Evolutionary conservation across 495 filamentous ascomycete species (phyloP).

Genomic region (Opeltia flavorubescens): DNA sequence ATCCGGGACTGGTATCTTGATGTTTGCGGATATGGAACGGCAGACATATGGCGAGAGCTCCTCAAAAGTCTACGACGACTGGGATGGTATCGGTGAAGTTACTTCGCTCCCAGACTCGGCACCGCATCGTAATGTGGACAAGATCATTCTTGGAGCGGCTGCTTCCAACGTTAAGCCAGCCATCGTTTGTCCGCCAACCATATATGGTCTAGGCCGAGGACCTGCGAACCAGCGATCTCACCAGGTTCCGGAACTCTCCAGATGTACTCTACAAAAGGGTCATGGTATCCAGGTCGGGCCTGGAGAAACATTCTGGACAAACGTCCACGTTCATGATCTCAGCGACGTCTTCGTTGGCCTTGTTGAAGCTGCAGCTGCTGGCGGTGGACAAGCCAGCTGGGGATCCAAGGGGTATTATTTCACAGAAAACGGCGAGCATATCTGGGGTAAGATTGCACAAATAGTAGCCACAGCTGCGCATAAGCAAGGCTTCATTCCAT

Average conservation of each 20-base stretch:
- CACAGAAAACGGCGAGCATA: conserved; percentile 53
- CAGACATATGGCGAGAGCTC: conserved; percentile 38
- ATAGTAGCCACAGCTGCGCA: conserved; percentile 45
- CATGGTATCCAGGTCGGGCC: conserved; percentile 48
- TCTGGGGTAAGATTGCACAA: conserved; percentile 54
- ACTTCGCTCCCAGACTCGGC: conserved; percentile 41
- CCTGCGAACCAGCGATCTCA: conserved; percentile 51
- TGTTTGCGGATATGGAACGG: conserved; percentile 33
- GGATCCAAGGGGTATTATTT: conserved; percentile 63
- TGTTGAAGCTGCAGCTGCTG: conserved; percentile 47
- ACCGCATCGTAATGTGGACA: conserved; percentile 47
- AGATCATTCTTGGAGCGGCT: conserved; percentile 37
- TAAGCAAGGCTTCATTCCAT: conserved; percentile 48
- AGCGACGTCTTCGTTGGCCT: conserved; percentile 48
- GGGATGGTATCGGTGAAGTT: conserved; percentile 41
- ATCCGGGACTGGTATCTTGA: conserved; percentile 46
- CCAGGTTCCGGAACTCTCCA: conserved; percentile 48
- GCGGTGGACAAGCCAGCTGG: conserved; percentile 54
- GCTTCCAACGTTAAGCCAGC: conserved; percentile 42
- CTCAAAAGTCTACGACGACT: conserved; percentile 45
- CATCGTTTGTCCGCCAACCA: conserved; percentile 64
- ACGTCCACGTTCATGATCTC: conserved; percentile 62
- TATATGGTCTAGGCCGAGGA: conserved; percentile 64
- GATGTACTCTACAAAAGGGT: conserved; percentile 42
- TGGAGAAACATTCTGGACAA: conserved; percentile 57